Evolutionary conservation across 306 rosid genomes (phyloP).

Genomic region (Elaeagnus macrophylla): DNA sequence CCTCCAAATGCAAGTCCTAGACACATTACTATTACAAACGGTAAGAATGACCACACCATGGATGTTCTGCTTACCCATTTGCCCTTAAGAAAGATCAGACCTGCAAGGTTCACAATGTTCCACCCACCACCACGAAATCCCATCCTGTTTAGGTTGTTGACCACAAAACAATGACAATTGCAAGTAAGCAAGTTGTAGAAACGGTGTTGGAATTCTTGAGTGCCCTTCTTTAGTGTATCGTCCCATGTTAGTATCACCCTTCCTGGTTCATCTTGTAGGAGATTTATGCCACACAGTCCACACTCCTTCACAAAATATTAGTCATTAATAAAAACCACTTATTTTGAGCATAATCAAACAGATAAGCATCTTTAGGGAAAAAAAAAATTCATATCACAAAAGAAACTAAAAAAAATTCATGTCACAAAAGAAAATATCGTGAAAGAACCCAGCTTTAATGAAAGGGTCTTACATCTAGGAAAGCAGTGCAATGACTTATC

Average conservation of each 20-base stretch:
- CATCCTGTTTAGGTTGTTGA: conserved; percentile 74
- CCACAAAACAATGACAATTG: conserved; percentile 94
- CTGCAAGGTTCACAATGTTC: conserved; percentile 95
- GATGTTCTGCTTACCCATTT: conserved; percentile 71
- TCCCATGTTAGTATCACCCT: conserved; percentile 63
- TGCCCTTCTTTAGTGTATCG: conserved; percentile 62
- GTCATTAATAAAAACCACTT: conserved; percentile 23
- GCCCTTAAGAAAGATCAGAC: conserved; percentile 65
- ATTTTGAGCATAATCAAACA: conserved; percentile 10
- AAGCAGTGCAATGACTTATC: too few species aligned
- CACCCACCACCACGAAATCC: conserved; percentile 62
- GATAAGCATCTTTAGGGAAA: conserved; percentile 9
- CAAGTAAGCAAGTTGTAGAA: conserved; percentile 76
- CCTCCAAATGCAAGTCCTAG: conserved; percentile 68
- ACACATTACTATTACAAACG: conserved; percentile 46
- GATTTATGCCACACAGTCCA: conserved; percentile 29
- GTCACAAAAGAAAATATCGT: conserved; percentile 2
- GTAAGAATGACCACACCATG: conserved; percentile 50
- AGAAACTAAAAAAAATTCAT: conserved; percentile 11
- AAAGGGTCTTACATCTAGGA: too few species aligned
- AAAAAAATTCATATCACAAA: conserved; percentile 9
- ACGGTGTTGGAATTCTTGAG: conserved; percentile 82
- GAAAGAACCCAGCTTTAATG: too few species aligned
- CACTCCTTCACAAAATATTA: conserved; percentile 40
- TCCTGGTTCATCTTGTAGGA: conserved; percentile 34